These are phyloP conservation scores for Neocallimastix lanati DNA, from an alignment of 192 early-diverging fungal species.

Conservation along the genomic window DNA sequence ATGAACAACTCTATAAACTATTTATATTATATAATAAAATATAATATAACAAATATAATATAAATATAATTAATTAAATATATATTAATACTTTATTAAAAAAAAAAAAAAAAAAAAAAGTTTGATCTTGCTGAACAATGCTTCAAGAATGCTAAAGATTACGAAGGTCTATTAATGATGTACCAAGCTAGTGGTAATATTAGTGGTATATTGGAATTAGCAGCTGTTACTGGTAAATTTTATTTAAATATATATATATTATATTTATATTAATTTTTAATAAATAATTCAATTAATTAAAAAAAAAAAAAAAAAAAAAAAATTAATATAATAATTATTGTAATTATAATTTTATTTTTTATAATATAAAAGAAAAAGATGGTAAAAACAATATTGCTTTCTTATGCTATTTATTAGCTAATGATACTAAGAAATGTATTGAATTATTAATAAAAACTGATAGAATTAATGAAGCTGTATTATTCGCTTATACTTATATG, in stretches of 20 bases:
- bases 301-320: too few species aligned
- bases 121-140: slow-evolving; percentile 82
- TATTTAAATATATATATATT: not conserved
- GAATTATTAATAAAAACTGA: slow-evolving; percentile 69
- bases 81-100: too few species aligned
- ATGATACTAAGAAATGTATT: slow-evolving; percentile 60
- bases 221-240: slow-evolving; percentile 33
- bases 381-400: slow-evolving; percentile 90
- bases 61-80: too few species aligned
- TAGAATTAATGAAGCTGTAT: slow-evolving; percentile 83
- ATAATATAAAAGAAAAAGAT: slow-evolving; percentile 13
- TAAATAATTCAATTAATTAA: too few species aligned
- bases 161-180: slow-evolving; percentile 76
- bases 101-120: too few species aligned
- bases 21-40: too few species aligned
- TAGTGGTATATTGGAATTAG: slow-evolving; percentile 54
- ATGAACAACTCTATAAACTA: too few species aligned
- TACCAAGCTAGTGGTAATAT: slow-evolving; percentile 84
- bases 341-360: too few species aligned
- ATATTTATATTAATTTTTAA: too few species aligned
- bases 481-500: slow-evolving; percentile 75
- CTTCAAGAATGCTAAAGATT: slow-evolving; percentile 66
- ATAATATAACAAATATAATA: too few species aligned
- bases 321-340: too few species aligned
- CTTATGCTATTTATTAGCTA: slow-evolving; percentile 54